These are phyloP conservation scores for Chytriomyces sp. DNA, from an alignment of 192 early-diverging fungal species.

Conservation along the genomic window DNA sequence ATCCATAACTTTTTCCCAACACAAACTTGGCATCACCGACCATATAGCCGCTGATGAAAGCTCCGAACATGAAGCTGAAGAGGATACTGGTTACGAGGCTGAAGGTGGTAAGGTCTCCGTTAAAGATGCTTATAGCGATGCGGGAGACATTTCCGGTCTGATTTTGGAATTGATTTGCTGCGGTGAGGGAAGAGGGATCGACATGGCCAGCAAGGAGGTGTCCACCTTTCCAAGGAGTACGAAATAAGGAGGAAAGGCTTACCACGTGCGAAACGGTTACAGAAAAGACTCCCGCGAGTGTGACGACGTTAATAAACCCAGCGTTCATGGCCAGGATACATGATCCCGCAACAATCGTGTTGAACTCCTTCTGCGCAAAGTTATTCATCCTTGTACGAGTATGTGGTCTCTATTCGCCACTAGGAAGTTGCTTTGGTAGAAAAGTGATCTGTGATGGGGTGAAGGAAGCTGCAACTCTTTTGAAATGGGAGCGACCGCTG, in stretches of 20 bases:
- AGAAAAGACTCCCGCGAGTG: constrained; percentile 56
- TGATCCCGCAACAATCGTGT: constrained; percentile 59
- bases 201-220: no score
- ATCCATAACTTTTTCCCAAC: constrained; percentile 52
- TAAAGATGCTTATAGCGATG: constrained; percentile 49
- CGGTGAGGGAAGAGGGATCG: no score
- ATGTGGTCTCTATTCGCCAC: no score
- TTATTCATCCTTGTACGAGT: constrained; percentile 55
- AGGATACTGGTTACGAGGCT: constrained; percentile 50
- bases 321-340: constrained; percentile 56
- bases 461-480: no score
- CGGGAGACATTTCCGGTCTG: constrained; percentile 56
- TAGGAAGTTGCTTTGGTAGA: no score
- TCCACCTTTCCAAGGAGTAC: no score
- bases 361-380: constrained; percentile 55
- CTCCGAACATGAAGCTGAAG: constrained; percentile 54
- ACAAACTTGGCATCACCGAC: constrained; percentile 62
- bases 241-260: not conserved
- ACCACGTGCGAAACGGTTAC: constrained; percentile 32
- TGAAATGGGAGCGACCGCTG: no score
- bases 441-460: no score
- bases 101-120: constrained; percentile 48
- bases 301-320: constrained; percentile 65
- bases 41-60: constrained; percentile 54
- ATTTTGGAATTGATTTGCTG: no score